phyloP scores from a whole-genome alignment of 148 eudicot genomes.

The Fagopyrum esculentum region DNA sequence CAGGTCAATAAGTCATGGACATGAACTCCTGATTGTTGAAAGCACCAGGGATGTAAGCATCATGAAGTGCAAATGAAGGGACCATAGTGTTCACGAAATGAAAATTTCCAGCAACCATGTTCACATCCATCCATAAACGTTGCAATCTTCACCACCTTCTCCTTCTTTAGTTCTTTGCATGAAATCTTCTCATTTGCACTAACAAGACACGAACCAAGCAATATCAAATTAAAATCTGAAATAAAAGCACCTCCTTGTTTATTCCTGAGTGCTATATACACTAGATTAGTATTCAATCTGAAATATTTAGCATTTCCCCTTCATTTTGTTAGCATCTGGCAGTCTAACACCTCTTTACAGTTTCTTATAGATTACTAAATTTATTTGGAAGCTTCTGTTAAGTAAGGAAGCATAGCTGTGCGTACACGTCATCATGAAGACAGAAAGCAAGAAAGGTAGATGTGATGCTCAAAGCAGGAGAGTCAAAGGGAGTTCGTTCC shows the following conservation, averaged over 20 bases:
- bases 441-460: too few relatives aligned
- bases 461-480: too few relatives aligned
- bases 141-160: slow-evolving; percentile 89
- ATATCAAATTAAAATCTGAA: not conserved
- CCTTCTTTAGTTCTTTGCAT: slow-evolving; percentile 56
- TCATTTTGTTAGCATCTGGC: not conserved
- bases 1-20: too few relatives aligned
- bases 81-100: too few relatives aligned
- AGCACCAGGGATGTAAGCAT: slow-evolving; percentile 72
- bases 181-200: slow-evolving; percentile 95
- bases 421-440: too few relatives aligned
- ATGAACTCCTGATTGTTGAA: slow-evolving; percentile 25
- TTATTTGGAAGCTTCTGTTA: not conserved
- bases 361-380: not conserved
- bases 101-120: slow-evolving; percentile 86
- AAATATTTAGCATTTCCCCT: too few relatives aligned
- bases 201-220: slow-evolving; percentile 8
- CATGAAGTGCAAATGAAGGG: too few relatives aligned
- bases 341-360: not conserved
- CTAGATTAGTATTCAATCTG: too few relatives aligned
- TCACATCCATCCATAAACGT: slow-evolving; percentile 83
- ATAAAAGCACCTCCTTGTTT: not conserved
- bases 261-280: too few relatives aligned
- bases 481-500: too few relatives aligned
- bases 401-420: not conserved